Evolutionary conservation across 192 early-diverging fungal genomes (phyloP), one percentile per base, ranked within the genome.

Genomic region (Geosiphon pyriformis): DNA sequence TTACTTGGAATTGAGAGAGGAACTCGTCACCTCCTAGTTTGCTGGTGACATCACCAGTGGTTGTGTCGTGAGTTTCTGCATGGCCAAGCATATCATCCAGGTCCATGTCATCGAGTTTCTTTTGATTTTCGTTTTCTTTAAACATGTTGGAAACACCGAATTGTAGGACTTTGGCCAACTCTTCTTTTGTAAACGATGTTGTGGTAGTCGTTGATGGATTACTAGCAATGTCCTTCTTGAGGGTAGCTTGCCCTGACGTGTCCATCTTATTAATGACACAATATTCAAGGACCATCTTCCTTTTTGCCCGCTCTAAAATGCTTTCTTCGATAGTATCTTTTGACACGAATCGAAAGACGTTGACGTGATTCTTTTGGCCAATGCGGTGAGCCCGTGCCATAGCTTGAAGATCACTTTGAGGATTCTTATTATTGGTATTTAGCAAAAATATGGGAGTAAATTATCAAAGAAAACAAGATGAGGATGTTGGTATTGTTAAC

Each of bases 261-360:
- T 98, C 95, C 95, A 99, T 98, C 71, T 94, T 91, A 72, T 95
- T 96, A 77, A 99, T 99, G 72, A 99, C 94, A 72, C 92, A 94
- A 79, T 98, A 98, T 76, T 99, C 98, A 6, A 99, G 80, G 25
- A 99, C 95, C 96, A 97, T 98, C 76, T 99, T 99, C 70, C 93
- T 83, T 71, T 99, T 99, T 30, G 98, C 98, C 8, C 98, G 88
- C 73, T 99, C 98, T 35, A 98, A 84, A 64, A 99, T 94, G 51
- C 96, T 92, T 76, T 99, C 98, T 72, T 99, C 98, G 67, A 98
- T 95, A 0, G 94, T 95, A 65, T 90, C 95, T 69, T 96, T 94
- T 30, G 95, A 91, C 12, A 99, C 89, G 72, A 99, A 93, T 29
- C 98, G 87, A 74, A 98, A 99, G 4, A 99, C 95, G 51, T 95